Evolutionary conservation across 2,329 filamentous ascomycete species (phyloP), one percentile per base, ranked within the genome.

Genomic region (Penicillium sp.): DNA sequence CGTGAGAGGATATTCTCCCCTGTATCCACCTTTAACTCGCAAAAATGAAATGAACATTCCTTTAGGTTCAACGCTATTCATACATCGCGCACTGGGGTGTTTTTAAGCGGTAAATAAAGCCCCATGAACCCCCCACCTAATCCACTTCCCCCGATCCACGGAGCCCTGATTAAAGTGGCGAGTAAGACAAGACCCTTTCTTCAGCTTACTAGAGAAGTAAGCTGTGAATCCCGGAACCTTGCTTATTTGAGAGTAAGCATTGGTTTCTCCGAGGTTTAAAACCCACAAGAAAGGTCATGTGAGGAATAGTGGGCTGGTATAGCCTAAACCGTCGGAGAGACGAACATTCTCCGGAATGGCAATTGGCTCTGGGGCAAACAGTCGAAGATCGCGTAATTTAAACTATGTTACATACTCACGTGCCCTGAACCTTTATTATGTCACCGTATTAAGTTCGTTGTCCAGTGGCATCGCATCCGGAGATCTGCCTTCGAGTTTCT

Each of bases 391-490:
- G 34, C 38, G 47, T 42, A 50, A 22, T 7, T 7, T 24, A 36
- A 21, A 5, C 14, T 13, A 24, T 32, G 24, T 46, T 32, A 22
- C 40, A 45, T 36, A 5, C 44, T 48, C 43, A 52, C 43, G 50
- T 52, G 44, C 27, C 43, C 38, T n/a, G 27, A 24, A 16, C 4
- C 8, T 11, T 29, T 21, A 62, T 64, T 64, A 64, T 64, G 62
- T 64, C 62, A 64, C 57, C 51, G 29, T 52, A 22, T 21, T 40
- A 39, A 39, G n/a, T n/a, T n/a, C n/a, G n/a, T 40, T 21, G 14
- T 40, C 44, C 24, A 18, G 56, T 63, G 51, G 54, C 59, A 55
- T 57, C 61, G 46, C 48, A 57, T 60, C 58, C 58, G 52, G 61
- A 57, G 42, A 18, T 39, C 34, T 32, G 21, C 38, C 44, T 27